Evolutionary conservation across 495 filamentous ascomycete genomes (phyloP), one percentile per base, ranked within the genome.

Genomic region (Parmelia sp.): DNA sequence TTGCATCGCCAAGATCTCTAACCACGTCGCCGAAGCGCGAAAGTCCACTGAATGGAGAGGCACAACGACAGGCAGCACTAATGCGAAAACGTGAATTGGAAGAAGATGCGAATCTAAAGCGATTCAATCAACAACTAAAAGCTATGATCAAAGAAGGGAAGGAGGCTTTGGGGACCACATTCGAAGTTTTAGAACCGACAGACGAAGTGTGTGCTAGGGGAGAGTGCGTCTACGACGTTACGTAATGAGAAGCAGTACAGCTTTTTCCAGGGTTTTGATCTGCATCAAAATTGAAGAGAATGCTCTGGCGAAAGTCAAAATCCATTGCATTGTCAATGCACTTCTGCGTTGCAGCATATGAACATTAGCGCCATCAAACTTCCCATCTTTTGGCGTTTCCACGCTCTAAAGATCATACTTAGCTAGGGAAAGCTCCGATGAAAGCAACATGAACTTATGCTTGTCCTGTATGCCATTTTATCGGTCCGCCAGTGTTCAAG

Each of bases 131-230:
- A 44, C 85, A 87, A 69, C 75, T 97, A 33, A 84, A 88, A 69
- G 86, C 82, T 37, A 90, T 98, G 90, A 96, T 98, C 51, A 74
- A 86, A 11, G 87, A 97, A 73, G 94, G 91, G 0, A 89, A 87
- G 71, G 89, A 94, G 70, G 94, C 94, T 17, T 70, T 97, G 27
- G 91, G 90, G 15, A 89, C 90, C 39, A 92, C 79, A 58, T 79
- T 91, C 23, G 87, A 90, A 70, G 82, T 97, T 56, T 84, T 88
- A 64, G 77, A 78, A 19, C 79, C 83, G 33, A 21, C 62, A 33
- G 66, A 68, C 58, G 60, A 66, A 47, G 57, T 40, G 14, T 64
- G 64, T 62, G 64, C 57, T 1, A 57, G 61, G 45, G 65, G 68
- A 31, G 58, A 55, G 10, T 39, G 65, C 29, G 64, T 47, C n/a